Conservation (phyloP, 495 filamentous ascomycete species). For the Neurospora sp. region DNA sequence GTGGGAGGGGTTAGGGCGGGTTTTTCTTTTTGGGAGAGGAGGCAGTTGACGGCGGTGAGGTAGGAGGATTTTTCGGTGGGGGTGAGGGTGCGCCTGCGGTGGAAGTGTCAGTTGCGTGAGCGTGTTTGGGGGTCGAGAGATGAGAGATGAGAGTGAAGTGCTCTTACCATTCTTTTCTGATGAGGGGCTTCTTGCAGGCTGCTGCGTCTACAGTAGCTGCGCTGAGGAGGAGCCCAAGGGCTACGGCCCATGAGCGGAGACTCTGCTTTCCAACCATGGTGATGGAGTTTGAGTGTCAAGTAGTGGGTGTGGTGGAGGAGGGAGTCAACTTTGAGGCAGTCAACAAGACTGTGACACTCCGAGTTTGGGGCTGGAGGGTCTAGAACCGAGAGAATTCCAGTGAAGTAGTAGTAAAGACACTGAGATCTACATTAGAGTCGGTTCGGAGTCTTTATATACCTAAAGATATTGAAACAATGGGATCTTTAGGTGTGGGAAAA, state of each 20-base stretch:
- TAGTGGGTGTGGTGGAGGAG: no score
- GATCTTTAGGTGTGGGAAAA: no score
- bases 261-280: not conserved
- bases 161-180: conserved; percentile 11
- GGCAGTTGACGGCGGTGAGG: conserved; percentile 13
- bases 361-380: not conserved
- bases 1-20: conserved; percentile 3
- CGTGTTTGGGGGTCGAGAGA: no score
- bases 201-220: not conserved
- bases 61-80: conserved; percentile 5
- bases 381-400: not conserved
- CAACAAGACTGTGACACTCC: not conserved
- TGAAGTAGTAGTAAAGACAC: not conserved
- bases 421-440: no score
- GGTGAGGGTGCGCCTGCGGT: conserved; percentile 11
- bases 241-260: not conserved
- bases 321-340: no score
- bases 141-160: no score
- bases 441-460: no score
- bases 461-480: no score
- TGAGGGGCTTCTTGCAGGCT: not conserved
- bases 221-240: not conserved
- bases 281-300: not conserved
- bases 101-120: not conserved
- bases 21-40: conserved; percentile 2